Evolutionary conservation across 2,329 filamentous ascomycete genomes (phyloP), one percentile per base, ranked within the genome.

Genomic region (Alternaria postmessia): DNA sequence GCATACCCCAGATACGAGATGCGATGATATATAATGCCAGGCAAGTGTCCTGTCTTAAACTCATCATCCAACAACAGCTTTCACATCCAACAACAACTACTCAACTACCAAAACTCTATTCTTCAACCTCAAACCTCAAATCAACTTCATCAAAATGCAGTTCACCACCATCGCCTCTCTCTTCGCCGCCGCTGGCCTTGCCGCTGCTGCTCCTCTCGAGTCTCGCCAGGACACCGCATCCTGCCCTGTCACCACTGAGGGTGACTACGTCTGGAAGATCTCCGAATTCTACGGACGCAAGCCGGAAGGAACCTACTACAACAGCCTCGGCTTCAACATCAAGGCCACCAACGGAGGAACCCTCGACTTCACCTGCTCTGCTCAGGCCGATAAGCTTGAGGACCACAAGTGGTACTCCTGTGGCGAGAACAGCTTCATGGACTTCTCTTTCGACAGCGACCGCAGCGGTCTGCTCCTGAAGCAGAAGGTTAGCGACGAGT

Each of bases 241-340:
- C n/a, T 62, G 57, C 53, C 55, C 58, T 7, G 54, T 60, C 30
- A 36, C 54, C 18, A 52, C 55, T 36, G 4, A 20, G 9, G 68
- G 68, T 28, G 63, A 68, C 54, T 66, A 68, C 54, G 36, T 67
- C 57, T 71, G 68, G 68, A 68, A 67, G 51, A 55, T 71, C 39
- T 60, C 57, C 42, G 43, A 63, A 20, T 67, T 71, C 58, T 55
- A 11, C 42, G 62, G 63, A 14, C 67, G 66, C 59, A 69, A 69
- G 57, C 65, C 59, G n/a, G 57, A 68, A 24, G 65, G 63, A 57
- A 64, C 56, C 47, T 55, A 54, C 36, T 63, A 65, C 59, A 64
- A 53, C 61, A 57, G 51, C 30, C 38, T 71, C 28, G 18, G 34
- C 28, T 71, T 69, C 56, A 61, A 69, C 51, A 51, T 69, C 47